Evolutionary conservation across 106 monocot species (phyloP).

Genomic region (Alisma plantagoaquatica): DNA sequence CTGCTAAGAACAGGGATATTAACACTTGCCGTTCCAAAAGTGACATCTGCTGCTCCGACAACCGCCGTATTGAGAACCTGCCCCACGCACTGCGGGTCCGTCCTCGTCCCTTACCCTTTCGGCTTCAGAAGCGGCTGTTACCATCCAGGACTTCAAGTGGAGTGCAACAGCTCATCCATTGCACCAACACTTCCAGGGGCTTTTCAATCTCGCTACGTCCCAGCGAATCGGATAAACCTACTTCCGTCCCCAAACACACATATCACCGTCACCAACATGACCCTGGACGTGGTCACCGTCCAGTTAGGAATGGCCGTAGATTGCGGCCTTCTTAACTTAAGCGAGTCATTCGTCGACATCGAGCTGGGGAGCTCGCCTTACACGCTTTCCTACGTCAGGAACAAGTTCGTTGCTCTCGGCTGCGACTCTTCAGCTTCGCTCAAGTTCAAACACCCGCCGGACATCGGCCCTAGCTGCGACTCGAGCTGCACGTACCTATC

Average conservation of each 20-base stretch:
- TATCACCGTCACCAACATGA: neutral
- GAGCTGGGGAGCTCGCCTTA: slow-evolving; percentile 13
- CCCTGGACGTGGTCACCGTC: too few species aligned
- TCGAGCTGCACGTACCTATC: neutral
- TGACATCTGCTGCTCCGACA: too few species aligned
- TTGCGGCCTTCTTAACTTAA: too few species aligned
- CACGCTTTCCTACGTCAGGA: slow-evolving; percentile 21
- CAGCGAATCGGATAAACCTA: too few species aligned
- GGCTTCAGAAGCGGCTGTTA: slow-evolving; percentile 17
- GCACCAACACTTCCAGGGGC: slow-evolving; percentile 11
- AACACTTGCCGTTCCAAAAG: too few species aligned
- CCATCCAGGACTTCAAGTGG: slow-evolving; percentile 15
- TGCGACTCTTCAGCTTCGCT: slow-evolving; percentile 31
- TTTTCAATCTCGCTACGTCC: too few species aligned
- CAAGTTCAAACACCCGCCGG: neutral
- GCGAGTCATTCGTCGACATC: neutral
- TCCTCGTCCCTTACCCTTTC: slow-evolving; percentile 35
- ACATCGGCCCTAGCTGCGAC: slow-evolving; percentile 3
- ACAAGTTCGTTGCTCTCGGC: slow-evolving; percentile 39
- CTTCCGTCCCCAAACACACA: slow-evolving; percentile 7
- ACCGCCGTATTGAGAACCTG: too few species aligned
- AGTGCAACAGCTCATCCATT: slow-evolving; percentile 17
- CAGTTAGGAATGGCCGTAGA: too few species aligned
- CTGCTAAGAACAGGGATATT: too few species aligned
- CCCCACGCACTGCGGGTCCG: too few species aligned